These are phyloP conservation scores for Pulicaria dysenterica DNA, from an alignment of 129 eudicot species.

Conservation along the genomic window DNA sequence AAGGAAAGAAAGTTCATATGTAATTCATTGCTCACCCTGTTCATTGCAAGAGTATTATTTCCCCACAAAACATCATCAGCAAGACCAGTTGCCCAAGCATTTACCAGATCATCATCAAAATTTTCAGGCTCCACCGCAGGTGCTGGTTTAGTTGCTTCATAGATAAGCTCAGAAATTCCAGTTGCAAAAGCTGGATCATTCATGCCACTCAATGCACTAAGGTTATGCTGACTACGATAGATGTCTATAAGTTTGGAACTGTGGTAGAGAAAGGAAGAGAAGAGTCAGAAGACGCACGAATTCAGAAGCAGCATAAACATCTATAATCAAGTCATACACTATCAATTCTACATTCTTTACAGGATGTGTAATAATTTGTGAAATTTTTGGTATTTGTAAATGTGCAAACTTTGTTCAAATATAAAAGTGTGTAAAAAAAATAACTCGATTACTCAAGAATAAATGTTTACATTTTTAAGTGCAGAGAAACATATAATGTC, in stretches of 20 bases:
- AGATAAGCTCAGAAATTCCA: slow-evolving; percentile 83
- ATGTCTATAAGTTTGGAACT: slow-evolving; percentile 83
- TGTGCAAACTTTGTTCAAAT: too few relatives aligned
- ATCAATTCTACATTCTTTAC: too few relatives aligned
- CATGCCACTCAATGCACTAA: slow-evolving; percentile 66
- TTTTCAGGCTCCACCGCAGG: slow-evolving; percentile 51
- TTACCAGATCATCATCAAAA: slow-evolving; percentile 85
- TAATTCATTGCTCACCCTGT: slow-evolving; percentile 55
- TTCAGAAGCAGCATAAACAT: slow-evolving; percentile 5
- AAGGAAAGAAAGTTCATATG: not conserved
- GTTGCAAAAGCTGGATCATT: slow-evolving; percentile 79
- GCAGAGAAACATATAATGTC: too few relatives aligned
- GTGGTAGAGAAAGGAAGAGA: slow-evolving; percentile 20
- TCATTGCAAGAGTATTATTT: slow-evolving; percentile 84
- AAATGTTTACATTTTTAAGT: too few relatives aligned
- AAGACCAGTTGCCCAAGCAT: slow-evolving; percentile 88
- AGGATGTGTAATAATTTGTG: too few relatives aligned
- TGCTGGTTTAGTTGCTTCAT: slow-evolving; percentile 61
- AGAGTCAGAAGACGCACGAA: slow-evolving; percentile 15
- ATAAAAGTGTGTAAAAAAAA: too few relatives aligned
- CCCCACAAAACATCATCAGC: slow-evolving; percentile 79
- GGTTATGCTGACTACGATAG: slow-evolving; percentile 68
- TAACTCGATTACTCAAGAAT: too few relatives aligned
- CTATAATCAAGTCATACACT: not conserved
- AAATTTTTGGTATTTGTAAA: too few relatives aligned